phyloP scores from a whole-genome alignment of 208 protist species.

The Trypanosoma cruzi region DNA sequence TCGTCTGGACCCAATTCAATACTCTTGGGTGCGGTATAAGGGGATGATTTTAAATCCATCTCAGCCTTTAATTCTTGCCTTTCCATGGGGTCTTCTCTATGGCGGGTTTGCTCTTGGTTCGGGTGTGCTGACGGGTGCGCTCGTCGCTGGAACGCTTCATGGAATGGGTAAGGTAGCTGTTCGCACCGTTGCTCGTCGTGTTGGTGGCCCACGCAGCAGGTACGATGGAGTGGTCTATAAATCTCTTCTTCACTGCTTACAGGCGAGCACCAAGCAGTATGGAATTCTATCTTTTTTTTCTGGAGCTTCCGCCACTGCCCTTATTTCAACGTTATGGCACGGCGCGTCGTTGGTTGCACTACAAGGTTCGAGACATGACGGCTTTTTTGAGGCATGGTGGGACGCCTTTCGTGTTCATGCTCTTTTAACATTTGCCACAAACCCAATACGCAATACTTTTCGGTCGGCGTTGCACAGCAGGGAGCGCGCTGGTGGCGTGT shows the following conservation, averaged over 20 bases:
- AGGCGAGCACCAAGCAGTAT: constrained; percentile 54
- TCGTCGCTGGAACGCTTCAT: constrained; percentile 60
- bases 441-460: constrained; percentile 81
- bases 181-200: constrained; percentile 61
- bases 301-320: constrained; percentile 48
- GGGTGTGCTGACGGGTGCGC: constrained; percentile 51
- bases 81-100: constrained; percentile 70
- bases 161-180: constrained; percentile 69
- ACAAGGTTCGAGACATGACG: constrained; percentile 32
- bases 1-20: constrained; percentile 43
- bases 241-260: constrained; percentile 67
- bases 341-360: constrained; percentile 66
- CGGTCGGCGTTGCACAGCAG: constrained; percentile 65
- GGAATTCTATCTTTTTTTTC: constrained; percentile 80
- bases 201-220: constrained; percentile 47
- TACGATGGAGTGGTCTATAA: constrained; percentile 59
- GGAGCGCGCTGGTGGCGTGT: constrained; percentile 80
- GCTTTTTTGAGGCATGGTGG: constrained; percentile 59
- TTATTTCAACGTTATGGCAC: constrained; percentile 77
- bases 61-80: constrained; percentile 77
- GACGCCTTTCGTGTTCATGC: constrained; percentile 76
- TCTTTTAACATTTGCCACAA: constrained; percentile 80
- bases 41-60: constrained; percentile 81
- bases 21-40: constrained; percentile 62
- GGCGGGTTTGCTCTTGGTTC: constrained; percentile 64